phyloP scores from a whole-genome alignment of 1,284 basidiomycete species.

The Fomitopsis pinicola region DNA sequence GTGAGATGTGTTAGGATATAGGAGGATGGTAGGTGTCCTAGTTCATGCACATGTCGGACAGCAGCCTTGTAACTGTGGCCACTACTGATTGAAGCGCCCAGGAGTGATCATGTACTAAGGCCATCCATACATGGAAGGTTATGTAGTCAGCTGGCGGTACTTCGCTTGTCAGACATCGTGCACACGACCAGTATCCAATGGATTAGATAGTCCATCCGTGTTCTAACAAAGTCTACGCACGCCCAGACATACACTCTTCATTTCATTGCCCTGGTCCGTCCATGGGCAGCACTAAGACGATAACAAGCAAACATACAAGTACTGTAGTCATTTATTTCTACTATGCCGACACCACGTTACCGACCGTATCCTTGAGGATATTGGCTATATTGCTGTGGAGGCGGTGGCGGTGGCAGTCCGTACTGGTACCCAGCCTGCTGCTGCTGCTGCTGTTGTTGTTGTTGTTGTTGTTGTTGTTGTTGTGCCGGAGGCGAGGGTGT shows the following conservation, averaged over 20 bases:
- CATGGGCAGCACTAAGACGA: neutral
- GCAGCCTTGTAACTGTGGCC: neutral
- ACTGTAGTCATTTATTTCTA: neutral
- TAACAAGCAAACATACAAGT: neutral
- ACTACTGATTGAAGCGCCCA: neutral
- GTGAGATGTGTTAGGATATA: neutral
- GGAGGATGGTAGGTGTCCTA: neutral
- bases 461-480: constrained; percentile 23
- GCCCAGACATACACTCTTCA: neutral
- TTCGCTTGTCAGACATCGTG: neutral
- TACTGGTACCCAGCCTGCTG: constrained; percentile 20
- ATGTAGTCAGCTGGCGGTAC: neutral
- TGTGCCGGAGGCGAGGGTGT: constrained; percentile 26
- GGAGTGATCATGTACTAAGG: neutral
- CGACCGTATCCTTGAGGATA: constrained; percentile 17
- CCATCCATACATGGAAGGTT: neutral
- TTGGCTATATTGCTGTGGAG: constrained; percentile 19
- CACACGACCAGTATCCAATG: neutral
- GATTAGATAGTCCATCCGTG: neutral
- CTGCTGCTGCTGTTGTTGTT: constrained; percentile 16
- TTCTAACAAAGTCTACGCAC: no score
- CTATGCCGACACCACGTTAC: neutral
- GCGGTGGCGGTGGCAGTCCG: constrained; percentile 23
- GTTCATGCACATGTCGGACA: neutral
- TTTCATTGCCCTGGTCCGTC: neutral